Evolutionary conservation across 441 rosid genomes (phyloP), one percentile per base, ranked within the genome.

Genomic region (Jatropha multifida): DNA sequence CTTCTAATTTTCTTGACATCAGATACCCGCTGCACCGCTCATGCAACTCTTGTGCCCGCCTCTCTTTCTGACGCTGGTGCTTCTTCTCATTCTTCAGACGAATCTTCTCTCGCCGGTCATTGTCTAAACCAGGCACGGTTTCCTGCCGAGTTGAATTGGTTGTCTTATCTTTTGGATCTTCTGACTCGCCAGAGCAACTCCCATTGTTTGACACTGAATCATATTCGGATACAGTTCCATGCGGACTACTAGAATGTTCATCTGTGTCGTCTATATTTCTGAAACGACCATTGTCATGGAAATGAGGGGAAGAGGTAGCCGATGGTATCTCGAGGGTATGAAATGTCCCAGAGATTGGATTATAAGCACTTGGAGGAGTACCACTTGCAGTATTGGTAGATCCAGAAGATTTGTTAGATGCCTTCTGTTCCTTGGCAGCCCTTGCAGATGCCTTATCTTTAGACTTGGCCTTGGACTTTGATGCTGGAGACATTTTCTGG

Each of bases 121-220:
- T 84, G 63, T 93, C 93, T 68, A 87, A 90, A 65, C 89, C 94
- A 17, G 93, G 86, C 15, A 87, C 76, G 6, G 71, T 81, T 77
- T 90, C 95, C 68, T 74, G 94, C 52, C 80, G 83, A 41, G 88
- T 65, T 40, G 72, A 80, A 83, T 78, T 88, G 12, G 81, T 73
- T 52, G 74, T 60, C 79, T 83, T 90, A 52, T 92, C 92, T 84
- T 92, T 89, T 38, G 87, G 91, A 59, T 92, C 97, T 84, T 92
- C 95, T 0, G 95, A 92, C 78, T 92, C 97, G 41, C 97, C 94
- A 6, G 97, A 92, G 83, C 95, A 90, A 83, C 97, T 92, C 80
- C 89, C 92, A 40, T 89, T 92, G 59, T 90, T 92, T 11, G 95
- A 92, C 76, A 90, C 81, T 41, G 94, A 84, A 83, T 92, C 95